Conservation (phyloP, 164 flowering plant species). For the Paratinospora sagittata region DNA sequence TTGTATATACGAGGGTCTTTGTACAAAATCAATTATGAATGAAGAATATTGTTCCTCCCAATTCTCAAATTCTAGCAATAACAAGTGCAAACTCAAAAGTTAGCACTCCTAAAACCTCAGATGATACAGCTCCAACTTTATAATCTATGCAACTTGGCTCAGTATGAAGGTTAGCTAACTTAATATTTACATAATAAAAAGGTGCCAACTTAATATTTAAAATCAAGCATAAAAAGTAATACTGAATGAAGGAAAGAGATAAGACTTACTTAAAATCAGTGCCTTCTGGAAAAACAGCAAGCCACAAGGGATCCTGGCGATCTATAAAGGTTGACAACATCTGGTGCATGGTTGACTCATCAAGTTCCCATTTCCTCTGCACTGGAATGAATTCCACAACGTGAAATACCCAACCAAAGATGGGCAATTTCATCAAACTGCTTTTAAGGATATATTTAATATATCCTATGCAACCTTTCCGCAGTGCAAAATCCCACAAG, state of each 20-base stretch:
- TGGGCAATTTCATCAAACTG: slow-evolving; percentile 82
- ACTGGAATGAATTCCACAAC: slow-evolving; percentile 84
- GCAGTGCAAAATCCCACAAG: slow-evolving; percentile 83
- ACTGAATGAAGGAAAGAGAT: neutral
- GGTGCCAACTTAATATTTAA: neutral
- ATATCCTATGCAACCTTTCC: slow-evolving; percentile 69
- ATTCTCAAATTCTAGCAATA: too few relatives aligned
- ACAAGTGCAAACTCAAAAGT: too few relatives aligned
- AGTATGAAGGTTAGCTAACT: neutral
- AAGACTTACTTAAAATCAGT: slow-evolving; percentile 84
- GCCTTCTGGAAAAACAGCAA: slow-evolving; percentile 95
- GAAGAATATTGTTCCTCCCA: too few relatives aligned
- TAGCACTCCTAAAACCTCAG: too few relatives aligned
- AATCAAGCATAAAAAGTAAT: neutral
- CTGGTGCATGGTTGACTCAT: slow-evolving; percentile 49
- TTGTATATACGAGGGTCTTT: too few relatives aligned
- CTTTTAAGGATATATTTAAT: slow-evolving; percentile 87
- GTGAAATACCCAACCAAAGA: slow-evolving; percentile 93
- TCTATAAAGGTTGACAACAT: slow-evolving; percentile 67
- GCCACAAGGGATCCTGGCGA: slow-evolving; percentile 78
- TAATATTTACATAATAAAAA: neutral
- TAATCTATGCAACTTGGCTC: neutral
- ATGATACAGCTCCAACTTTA: too few relatives aligned
- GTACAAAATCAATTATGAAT: too few relatives aligned
- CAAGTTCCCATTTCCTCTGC: slow-evolving; percentile 84